phyloP scores from a whole-genome alignment of 2,329 filamentous ascomycete genomes.

The Colletotrichum melonis region DNA sequence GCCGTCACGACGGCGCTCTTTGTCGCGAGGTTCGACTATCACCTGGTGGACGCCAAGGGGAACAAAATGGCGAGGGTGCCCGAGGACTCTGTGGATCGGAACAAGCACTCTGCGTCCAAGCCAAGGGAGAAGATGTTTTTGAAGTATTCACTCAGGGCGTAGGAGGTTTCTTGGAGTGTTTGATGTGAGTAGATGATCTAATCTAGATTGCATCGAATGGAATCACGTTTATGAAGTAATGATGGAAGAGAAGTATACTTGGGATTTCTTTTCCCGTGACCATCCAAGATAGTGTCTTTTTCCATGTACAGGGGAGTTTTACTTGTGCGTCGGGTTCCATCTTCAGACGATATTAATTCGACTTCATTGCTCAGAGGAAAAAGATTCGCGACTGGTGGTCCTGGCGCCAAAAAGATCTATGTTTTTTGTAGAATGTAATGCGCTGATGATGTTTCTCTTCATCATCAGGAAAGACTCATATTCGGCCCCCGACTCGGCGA shows the following conservation, averaged over 20 bases:
- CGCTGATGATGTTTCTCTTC: no score
- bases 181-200: not conserved
- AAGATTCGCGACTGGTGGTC: no score
- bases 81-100: constrained; percentile 43
- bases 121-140: constrained; percentile 48
- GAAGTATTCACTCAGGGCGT: constrained; percentile 44
- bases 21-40: constrained; percentile 59
- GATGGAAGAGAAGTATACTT: not conserved
- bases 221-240: not conserved
- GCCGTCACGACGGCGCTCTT: constrained; percentile 62
- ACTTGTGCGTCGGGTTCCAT: not conserved
- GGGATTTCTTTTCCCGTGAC: no score
- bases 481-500: not conserved
- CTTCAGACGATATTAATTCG: not conserved
- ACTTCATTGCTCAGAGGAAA: not conserved
- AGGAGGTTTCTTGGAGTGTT: not conserved
- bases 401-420: fast-evolving
- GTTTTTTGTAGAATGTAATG: no score
- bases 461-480: no score
- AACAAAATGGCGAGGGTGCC: constrained; percentile 43
- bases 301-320: not conserved
- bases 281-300: no score
- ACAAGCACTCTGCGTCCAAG: constrained; percentile 51
- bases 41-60: constrained; percentile 53
- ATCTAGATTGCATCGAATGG: not conserved